These are phyloP conservation scores for Dictyostelium brefeldianum DNA, from an alignment of 78 protist genomes.

Conservation along the genomic window DNA sequence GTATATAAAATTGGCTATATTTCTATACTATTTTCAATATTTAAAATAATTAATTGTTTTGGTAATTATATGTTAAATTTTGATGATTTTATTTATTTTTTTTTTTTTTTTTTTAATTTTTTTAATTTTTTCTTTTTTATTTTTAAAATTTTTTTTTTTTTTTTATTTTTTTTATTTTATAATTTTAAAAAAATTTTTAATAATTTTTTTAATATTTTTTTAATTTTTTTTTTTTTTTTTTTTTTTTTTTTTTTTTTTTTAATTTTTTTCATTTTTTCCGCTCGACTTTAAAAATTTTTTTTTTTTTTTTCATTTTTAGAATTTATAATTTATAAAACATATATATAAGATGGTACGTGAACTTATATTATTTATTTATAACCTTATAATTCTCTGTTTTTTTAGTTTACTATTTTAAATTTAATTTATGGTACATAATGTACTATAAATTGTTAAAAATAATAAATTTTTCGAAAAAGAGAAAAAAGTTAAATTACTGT, in stretches of 20 bases:
- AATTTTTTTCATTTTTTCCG: neutral
- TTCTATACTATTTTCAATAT: no score
- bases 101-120: neutral
- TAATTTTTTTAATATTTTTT: no score
- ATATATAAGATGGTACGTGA: conserved; percentile 5
- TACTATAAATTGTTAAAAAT: neutral
- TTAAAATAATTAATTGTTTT: no score
- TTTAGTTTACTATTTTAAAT: no score
- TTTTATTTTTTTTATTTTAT: neutral
- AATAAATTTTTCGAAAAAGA: neutral
- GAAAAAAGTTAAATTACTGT: no score
- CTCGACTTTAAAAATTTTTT: neutral
- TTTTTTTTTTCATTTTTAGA: neutral
- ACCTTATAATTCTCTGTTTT: no score
- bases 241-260: conserved; percentile 11
- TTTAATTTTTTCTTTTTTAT: neutral
- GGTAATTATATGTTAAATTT: no score
- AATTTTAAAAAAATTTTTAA: no score
- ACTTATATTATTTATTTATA: neutral
- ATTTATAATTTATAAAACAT: neutral
- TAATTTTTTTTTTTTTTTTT: neutral
- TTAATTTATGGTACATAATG: no score
- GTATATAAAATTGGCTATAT: no score
- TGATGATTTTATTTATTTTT: no score
- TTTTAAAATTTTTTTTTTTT: neutral